Evolutionary conservation across 2,329 filamentous ascomycete species (phyloP).

Genomic region (Fusarium sambucinum): DNA sequence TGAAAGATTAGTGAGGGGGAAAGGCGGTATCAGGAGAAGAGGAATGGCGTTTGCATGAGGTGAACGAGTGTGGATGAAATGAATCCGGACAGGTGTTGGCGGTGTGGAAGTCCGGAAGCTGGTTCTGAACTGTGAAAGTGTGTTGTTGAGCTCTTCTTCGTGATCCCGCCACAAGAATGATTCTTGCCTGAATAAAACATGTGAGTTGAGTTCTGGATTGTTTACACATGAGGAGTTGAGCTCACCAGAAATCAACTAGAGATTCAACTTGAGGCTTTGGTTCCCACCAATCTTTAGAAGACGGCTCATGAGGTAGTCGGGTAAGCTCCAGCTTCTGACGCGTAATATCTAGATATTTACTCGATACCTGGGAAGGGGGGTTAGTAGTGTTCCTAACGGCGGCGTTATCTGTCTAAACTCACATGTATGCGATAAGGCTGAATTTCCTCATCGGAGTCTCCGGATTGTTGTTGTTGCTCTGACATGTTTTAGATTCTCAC

Average conservation of each 20-base stretch:
- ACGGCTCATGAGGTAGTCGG: constrained; percentile 71
- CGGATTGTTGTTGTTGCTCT: constrained; percentile 42
- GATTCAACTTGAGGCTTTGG: constrained; percentile 73
- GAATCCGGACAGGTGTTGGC: constrained; percentile 65
- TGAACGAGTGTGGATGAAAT: constrained; percentile 74
- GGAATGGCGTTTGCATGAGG: constrained; percentile 67
- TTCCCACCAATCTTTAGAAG: constrained; percentile 66
- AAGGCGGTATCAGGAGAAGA: constrained; percentile 73
- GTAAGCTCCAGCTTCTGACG: constrained; percentile 75
- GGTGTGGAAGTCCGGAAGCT: constrained; percentile 58
- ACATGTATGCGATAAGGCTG: constrained; percentile 70
- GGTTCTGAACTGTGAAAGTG: constrained; percentile 74
- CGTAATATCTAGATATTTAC: constrained; percentile 75
- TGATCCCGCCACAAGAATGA: constrained; percentile 73
- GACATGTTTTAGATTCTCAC: constrained; percentile 12
- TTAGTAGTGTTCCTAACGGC: constrained; percentile 45
- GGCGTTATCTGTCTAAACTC: constrained; percentile 48
- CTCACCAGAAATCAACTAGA: constrained; percentile 73
- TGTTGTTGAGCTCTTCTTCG: constrained; percentile 68
- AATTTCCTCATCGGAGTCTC: constrained; percentile 57
- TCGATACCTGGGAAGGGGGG: constrained; percentile 65
- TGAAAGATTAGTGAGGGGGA: constrained; percentile 73
- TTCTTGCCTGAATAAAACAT: constrained; percentile 65
- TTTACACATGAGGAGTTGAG: constrained; percentile 9
- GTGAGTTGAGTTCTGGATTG: background rate